These are phyloP conservation scores for Ogataea populi-albae DNA, from an alignment of 805 yeast genomes.

Conservation along the genomic window DNA sequence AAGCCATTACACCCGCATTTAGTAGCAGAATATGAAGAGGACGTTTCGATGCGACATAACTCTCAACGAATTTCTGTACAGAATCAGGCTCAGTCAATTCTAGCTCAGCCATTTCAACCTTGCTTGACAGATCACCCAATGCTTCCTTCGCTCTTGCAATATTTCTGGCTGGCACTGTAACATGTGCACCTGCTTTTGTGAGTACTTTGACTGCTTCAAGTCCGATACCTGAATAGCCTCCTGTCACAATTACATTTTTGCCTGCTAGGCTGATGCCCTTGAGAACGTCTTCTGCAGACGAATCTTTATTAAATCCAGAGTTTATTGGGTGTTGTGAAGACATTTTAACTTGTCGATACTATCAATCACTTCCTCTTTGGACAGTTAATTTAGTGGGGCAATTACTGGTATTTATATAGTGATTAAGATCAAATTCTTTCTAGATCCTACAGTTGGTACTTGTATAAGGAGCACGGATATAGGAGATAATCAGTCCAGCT, in stretches of 20 bases:
- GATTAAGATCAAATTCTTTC: too few relatives aligned
- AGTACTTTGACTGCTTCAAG: slow-evolving; percentile 6
- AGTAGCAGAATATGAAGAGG: slow-evolving; percentile 7
- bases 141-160: slow-evolving; percentile 1
- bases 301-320: slow-evolving; percentile 2
- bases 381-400: too few relatives aligned
- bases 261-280: slow-evolving; percentile 6
- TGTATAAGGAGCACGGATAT: too few relatives aligned
- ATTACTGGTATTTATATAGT: too few relatives aligned
- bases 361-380: too few relatives aligned
- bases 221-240: slow-evolving; percentile 9
- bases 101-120: slow-evolving; percentile 5
- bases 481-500: too few relatives aligned
- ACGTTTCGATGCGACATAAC: slow-evolving; percentile 5
- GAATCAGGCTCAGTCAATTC: slow-evolving; percentile 5
- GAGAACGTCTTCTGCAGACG: slow-evolving; percentile 5
- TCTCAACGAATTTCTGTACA: slow-evolving; percentile 1
- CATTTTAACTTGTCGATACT: slow-evolving; percentile 2
- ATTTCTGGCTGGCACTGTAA: slow-evolving; percentile 6
- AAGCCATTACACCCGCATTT: slow-evolving; percentile 9
- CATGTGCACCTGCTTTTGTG: slow-evolving; percentile 5
- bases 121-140: slow-evolving; percentile 4
- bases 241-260: slow-evolving; percentile 5
- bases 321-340: slow-evolving; percentile 4
- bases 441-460: too few relatives aligned